A percentile compares a stretch with the other conserved stretches of the same genome.
Conservation (phyloP, 768 basidiomycete genomes). For the Suillus sp. region DNA sequence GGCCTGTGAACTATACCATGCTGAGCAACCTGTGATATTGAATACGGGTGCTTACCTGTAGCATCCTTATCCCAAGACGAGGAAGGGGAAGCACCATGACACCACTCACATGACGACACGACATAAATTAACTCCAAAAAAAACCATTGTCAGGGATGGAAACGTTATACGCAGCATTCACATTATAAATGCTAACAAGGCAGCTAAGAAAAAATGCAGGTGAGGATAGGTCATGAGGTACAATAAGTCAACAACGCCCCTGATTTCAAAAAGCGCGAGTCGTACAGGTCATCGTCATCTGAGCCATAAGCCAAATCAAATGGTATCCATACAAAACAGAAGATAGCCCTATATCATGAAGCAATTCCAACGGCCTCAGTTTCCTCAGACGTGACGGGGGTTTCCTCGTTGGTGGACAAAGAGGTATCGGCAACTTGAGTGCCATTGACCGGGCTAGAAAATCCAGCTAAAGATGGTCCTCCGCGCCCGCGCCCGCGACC, state of each 20-base stretch:
- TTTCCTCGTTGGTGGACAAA: background rate
- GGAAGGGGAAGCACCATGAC: background rate
- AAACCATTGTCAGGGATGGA: background rate
- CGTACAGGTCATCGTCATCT: slow-evolving; percentile 1
- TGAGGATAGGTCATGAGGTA: slow-evolving; percentile 7
- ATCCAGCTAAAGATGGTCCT: slow-evolving; percentile 16
- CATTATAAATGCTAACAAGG: background rate
- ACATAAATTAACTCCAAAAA: background rate
- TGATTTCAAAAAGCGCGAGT: slow-evolving; percentile 5
- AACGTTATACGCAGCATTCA: slow-evolving; percentile 1
- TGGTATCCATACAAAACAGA: slow-evolving; percentile 7
- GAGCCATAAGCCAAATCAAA: slow-evolving; percentile 4
- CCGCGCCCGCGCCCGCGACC: slow-evolving; percentile 42
- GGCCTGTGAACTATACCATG: background rate
- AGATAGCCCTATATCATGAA: slow-evolving; percentile 1
- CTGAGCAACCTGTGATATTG: background rate
- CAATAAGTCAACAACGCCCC: slow-evolving; percentile 11
- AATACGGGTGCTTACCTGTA: background rate
- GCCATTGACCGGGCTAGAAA: background rate
- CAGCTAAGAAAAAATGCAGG: slow-evolving; percentile 4
- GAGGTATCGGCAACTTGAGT: background rate
- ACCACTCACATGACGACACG: background rate
- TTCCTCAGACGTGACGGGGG: background rate
- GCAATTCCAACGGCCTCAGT: slow-evolving; percentile 8
- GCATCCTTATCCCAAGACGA: background rate